A percentile compares a stretch with the other conserved stretches of the same genome.
Conservation (phyloP, 129 eudicot genomes). For the Flaveria trinervia region DNA sequence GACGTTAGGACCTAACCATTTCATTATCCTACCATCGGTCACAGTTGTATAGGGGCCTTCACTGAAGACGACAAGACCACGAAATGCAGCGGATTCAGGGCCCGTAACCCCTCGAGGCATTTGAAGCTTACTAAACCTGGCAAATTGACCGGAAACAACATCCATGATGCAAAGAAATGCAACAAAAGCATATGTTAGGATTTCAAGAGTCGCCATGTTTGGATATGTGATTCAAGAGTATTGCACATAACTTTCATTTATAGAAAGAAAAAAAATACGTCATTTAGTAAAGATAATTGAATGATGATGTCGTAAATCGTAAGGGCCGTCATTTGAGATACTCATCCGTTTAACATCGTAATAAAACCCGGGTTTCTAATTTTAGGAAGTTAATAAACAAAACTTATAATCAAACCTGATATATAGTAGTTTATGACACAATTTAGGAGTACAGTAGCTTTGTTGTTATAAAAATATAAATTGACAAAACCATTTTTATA, state of each 20-base stretch:
- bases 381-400: background rate
- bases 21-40: slow-evolving; percentile 39
- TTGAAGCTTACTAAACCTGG: slow-evolving; percentile 18
- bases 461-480: no score
- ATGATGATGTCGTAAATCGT: background rate
- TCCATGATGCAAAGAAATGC: background rate
- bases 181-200: background rate
- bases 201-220: slow-evolving; percentile 26
- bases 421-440: background rate
- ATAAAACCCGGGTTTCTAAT: background rate
- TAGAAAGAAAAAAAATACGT: background rate
- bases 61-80: background rate
- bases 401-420: background rate
- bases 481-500: no score
- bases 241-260: slow-evolving; percentile 17
- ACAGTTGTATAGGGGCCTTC: slow-evolving; percentile 38
- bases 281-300: background rate
- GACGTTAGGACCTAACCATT: slow-evolving; percentile 26
- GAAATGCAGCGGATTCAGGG: slow-evolving; percentile 40
- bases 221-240: slow-evolving; percentile 21
- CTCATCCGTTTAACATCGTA: background rate
- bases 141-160: slow-evolving; percentile 14
- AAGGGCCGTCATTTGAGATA: slow-evolving; percentile 3
- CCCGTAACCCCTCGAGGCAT: slow-evolving; percentile 34
- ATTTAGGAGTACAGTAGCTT: no score